A percentile compares a stretch with the other conserved stretches of the same genome.
phyloP scores from a whole-genome alignment of 1,139 yeast species.

The Trichomonascaceae sp. region DNA sequence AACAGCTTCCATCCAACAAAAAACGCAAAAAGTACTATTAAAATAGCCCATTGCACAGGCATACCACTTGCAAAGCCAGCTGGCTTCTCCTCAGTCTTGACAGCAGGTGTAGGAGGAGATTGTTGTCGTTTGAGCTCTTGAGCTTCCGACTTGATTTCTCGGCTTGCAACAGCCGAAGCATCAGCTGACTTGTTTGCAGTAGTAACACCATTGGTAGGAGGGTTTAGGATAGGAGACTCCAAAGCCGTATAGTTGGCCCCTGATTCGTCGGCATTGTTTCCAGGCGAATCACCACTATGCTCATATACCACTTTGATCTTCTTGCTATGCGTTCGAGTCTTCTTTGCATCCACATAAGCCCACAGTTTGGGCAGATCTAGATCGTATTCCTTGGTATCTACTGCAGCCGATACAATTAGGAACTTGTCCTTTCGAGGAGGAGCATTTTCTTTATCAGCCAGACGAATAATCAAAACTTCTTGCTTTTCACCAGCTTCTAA shows the following conservation, averaged over 20 bases:
- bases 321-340: slow-evolving; percentile 48
- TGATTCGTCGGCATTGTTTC: slow-evolving; percentile 10
- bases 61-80: slow-evolving; percentile 35
- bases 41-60: slow-evolving; percentile 46
- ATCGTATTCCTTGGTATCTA: slow-evolving; percentile 37
- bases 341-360: slow-evolving; percentile 47
- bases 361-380: slow-evolving; percentile 58
- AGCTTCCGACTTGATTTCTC: slow-evolving; percentile 19
- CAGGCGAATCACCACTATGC: not conserved
- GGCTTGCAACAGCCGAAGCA: slow-evolving; percentile 19
- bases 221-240: slow-evolving; percentile 1
- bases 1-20: slow-evolving; percentile 56
- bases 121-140: slow-evolving; percentile 19
- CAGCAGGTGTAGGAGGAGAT: not conserved
- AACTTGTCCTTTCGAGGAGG: slow-evolving; percentile 85
- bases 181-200: slow-evolving; percentile 7
- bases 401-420: slow-evolving; percentile 78
- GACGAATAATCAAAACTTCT: slow-evolving; percentile 75
- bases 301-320: slow-evolving; percentile 45
- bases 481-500: slow-evolving; percentile 68
- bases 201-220: slow-evolving; percentile 9
- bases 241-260: slow-evolving; percentile 9
- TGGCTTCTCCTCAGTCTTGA: not conserved
- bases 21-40: slow-evolving; percentile 51
- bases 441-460: slow-evolving; percentile 50